Percentiles rank a stretch among this genome's conserved stretches.
phyloP scores from a whole-genome alignment of 176 grass and related monocot species.

The bread wheat (Triticum aestivum) region DNA sequence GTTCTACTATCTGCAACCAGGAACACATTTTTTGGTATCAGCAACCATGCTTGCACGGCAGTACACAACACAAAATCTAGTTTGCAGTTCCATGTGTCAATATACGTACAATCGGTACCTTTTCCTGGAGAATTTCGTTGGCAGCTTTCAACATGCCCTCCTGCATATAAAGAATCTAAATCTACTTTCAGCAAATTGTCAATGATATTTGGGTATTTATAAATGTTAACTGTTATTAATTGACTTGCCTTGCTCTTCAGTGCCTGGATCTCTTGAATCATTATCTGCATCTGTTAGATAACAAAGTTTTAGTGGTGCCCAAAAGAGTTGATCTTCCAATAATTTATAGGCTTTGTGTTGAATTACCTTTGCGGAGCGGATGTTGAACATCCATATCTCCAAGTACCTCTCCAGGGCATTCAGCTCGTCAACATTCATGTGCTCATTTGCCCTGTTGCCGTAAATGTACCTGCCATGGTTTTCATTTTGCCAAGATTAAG shows the following conservation, averaged over 20 bases:
- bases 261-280: constrained; percentile 86
- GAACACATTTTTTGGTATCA: not conserved
- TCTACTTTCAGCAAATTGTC: constrained; percentile 18
- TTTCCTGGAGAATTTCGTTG: constrained; percentile 88
- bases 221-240: not conserved
- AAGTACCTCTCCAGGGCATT: constrained; percentile 69
- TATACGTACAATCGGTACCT: constrained; percentile 26
- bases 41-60: not conserved
- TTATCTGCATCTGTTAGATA: constrained; percentile 73
- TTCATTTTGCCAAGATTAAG: not conserved
- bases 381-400: constrained; percentile 88
- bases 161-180: constrained; percentile 38
- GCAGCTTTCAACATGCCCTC: constrained; percentile 84
- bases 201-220: constrained; percentile 3
- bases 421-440: constrained; percentile 73
- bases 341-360: not conserved
- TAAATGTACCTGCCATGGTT: constrained; percentile 65
- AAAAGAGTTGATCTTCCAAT: not conserved
- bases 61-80: not conserved
- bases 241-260: constrained; percentile 79
- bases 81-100: not conserved
- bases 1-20: constrained; percentile 82
- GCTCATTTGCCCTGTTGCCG: constrained; percentile 63
- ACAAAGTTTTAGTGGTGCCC: constrained; percentile 10
- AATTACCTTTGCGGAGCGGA: constrained; percentile 78